phyloP scores from a whole-genome alignment of 2,329 filamentous ascomycete genomes.

The Beauveria bassiana region DNA sequence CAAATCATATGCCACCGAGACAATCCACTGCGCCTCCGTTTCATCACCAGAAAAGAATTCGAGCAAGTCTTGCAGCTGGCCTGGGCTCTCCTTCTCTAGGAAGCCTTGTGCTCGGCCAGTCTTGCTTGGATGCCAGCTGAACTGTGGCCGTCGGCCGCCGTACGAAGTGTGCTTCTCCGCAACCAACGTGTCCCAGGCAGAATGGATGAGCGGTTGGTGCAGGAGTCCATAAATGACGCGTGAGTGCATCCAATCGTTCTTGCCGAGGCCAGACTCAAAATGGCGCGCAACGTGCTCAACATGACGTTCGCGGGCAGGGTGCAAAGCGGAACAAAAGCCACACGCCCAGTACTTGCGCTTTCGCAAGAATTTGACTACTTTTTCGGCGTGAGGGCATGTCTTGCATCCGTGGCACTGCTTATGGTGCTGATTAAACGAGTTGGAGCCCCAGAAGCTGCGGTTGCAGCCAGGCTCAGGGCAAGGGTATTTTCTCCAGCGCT shows the following conservation, averaged over 20 bases:
- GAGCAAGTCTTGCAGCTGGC: conserved; percentile 55
- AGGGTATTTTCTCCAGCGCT: conserved; percentile 59
- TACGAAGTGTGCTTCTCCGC: conserved; percentile 48
- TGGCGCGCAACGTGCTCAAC: conserved; percentile 63
- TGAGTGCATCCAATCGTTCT: conserved; percentile 61
- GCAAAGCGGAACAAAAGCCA: conserved; percentile 57
- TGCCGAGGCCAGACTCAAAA: conserved; percentile 55
- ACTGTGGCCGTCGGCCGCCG: conserved; percentile 46
- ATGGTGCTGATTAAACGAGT: conserved; percentile 62
- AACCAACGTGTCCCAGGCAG: conserved; percentile 53
- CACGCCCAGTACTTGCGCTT: conserved; percentile 63
- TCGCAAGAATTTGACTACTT: conserved; percentile 53
- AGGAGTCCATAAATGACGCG: conserved; percentile 60
- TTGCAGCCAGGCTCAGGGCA: conserved; percentile 57
- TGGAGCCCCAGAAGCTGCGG: conserved; percentile 60
- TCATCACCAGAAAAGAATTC: conserved; percentile 56
- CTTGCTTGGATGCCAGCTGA: conserved; percentile 52
- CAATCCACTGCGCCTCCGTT: conserved; percentile 49
- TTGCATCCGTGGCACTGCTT: conserved; percentile 58
- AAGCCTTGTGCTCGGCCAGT: conserved; percentile 51
- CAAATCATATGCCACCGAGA: conserved; percentile 50
- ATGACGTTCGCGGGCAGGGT: conserved; percentile 57
- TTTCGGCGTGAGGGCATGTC: conserved; percentile 57
- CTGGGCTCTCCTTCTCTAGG: conserved; percentile 54
- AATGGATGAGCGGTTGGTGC: conserved; percentile 55